phyloP scores from a whole-genome alignment of 2,329 filamentous ascomycete genomes.

The Lanzia echinophila region DNA sequence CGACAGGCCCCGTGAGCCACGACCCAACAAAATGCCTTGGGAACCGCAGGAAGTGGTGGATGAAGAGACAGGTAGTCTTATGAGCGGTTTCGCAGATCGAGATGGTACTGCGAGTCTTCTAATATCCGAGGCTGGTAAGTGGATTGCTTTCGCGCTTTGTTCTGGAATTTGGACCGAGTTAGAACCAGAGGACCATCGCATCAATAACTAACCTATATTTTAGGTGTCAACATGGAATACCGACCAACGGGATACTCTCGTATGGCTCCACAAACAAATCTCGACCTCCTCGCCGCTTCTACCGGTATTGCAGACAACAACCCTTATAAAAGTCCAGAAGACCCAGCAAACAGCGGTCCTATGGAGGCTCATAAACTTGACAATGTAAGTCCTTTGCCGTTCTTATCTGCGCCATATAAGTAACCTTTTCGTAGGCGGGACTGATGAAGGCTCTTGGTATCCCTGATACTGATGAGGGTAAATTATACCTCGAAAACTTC shows the following conservation, averaged over 20 bases:
- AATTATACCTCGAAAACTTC: not conserved
- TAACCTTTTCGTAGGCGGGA: not conserved
- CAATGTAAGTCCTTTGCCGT: not conserved
- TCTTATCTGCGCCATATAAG: not conserved
- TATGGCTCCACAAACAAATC: constrained; percentile 6
- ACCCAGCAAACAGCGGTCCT: not conserved
- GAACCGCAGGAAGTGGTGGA: constrained; percentile 21
- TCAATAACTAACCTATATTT: not conserved
- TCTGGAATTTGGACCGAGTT: too few species aligned
- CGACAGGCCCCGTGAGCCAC: not conserved
- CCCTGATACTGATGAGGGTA: not conserved
- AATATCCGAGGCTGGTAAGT: constrained; percentile 16
- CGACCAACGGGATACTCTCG: constrained; percentile 6
- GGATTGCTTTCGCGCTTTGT: not conserved
- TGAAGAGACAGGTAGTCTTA: constrained; percentile 17
- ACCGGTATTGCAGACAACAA: not conserved
- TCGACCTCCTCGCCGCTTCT: constrained; percentile 4
- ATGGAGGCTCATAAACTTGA: not conserved
- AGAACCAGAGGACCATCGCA: not conserved
- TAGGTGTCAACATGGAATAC: constrained; percentile 3
- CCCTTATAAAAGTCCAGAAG: not conserved
- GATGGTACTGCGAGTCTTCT: constrained; percentile 17
- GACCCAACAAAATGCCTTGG: not conserved
- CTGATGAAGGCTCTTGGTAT: not conserved
- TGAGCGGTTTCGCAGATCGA: constrained; percentile 16